Evolutionary conservation across 306 rosid species (phyloP).

Genomic region (Ormosia semicastrata): DNA sequence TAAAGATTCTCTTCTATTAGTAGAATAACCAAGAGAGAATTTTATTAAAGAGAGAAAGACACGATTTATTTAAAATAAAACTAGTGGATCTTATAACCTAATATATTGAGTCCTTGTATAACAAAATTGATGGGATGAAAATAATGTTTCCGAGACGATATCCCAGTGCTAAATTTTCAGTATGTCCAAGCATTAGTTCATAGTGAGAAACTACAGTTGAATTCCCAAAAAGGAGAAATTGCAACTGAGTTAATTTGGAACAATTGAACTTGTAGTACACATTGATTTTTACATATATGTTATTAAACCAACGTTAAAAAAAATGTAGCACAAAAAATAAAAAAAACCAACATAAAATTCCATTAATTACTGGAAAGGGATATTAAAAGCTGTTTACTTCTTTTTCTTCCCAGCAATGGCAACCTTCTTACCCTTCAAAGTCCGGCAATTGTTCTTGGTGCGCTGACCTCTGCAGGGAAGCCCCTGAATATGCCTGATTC

Average conservation of each 20-base stretch:
- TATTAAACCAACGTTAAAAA: too few relatives aligned
- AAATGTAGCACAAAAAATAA: not conserved
- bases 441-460: conserved; percentile 89
- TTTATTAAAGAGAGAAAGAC: too few relatives aligned
- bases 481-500: conserved; percentile 84
- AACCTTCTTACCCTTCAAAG: conserved; percentile 90
- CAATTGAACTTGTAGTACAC: conserved; percentile 10
- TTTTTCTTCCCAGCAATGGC: conserved; percentile 91
- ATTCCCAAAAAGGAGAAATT: conserved; percentile 13
- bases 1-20: too few relatives aligned
- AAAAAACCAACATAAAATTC: not conserved
- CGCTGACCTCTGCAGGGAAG: conserved; percentile 95
- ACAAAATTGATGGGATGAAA: not conserved
- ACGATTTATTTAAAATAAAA: too few relatives aligned
- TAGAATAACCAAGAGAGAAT: too few relatives aligned
- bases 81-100: too few relatives aligned
- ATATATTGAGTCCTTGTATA: too few relatives aligned
- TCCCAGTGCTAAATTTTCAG: not conserved
- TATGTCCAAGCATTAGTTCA: not conserved
- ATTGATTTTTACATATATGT: not conserved
- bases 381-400: conserved; percentile 10
- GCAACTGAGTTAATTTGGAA: conserved; percentile 2
- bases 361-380: not conserved
- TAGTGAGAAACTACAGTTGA: not conserved
- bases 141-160: not conserved